Base-by-base conservation (phyloP, 2,329 filamentous ascomycete species). In the Arthrobotrys musiformis region DNA sequence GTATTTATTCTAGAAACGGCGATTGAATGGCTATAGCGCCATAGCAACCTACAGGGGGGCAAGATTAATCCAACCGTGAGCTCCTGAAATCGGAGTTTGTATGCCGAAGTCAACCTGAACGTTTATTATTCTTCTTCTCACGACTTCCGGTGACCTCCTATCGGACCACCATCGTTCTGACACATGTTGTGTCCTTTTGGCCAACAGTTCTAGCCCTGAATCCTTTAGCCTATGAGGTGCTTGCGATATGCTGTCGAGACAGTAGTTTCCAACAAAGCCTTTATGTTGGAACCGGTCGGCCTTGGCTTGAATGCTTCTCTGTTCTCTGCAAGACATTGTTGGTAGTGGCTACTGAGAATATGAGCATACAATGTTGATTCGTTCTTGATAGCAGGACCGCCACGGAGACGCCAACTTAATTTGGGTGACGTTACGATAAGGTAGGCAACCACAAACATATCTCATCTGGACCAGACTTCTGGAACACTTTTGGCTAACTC, bases 401-500 rank as follows among this genome's bases (percentile, higher is more conserved):
- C 22, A n/a, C 19, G 2, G 17, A 22, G 33, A n/a, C 11, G 8
- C 54, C 52, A 40, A 58, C 33, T 56, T 40, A 54, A 54, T 22
- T 63, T 42, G 19, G 44, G 4, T 54, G 33, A 33, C 19, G 17
- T 40, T 42, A 72, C 63, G 69, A 73, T 73, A 73, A 72, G 40
- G 69, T 61, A 73, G 69, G 69, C 69, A 73, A 46, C 69, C 46
- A 28, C 48, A 17, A 73, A 46, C 15, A 63, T 35, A 22, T 37
- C 28, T 26, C 50, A 5, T 11, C 8, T 11, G n/a, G 19, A 35
- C 50, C 50, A 22, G 13, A 13, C n/a, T 22, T 35, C 28, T 19
- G 50, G 50, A 7, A 56, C 50, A 1, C 28, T 24, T 28, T 56
- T 35, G 28, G 28, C 7, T n/a, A 13, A 33, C 19, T 22, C n/a